Conservation (phyloP, 75 land plant species). For the Cunninghamia lanceolata region DNA sequence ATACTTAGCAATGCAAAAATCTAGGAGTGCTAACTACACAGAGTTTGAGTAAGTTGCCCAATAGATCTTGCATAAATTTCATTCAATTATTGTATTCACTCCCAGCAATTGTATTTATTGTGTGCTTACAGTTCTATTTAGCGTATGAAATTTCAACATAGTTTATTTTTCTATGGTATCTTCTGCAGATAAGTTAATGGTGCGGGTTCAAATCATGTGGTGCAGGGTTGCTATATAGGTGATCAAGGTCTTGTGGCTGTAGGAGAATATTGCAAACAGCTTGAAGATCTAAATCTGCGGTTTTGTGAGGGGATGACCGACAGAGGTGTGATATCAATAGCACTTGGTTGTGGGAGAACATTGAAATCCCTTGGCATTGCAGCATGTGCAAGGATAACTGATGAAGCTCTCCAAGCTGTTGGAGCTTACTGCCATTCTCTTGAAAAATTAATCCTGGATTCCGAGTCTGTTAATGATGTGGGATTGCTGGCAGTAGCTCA, state of each 20-base stretch:
- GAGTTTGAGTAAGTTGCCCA: background rate
- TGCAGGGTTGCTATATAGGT: conserved; percentile 86
- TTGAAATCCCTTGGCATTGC: conserved; percentile 69
- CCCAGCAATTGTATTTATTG: background rate
- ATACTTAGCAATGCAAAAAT: background rate
- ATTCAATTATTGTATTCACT: background rate
- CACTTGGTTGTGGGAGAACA: conserved; percentile 61
- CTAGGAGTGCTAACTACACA: background rate
- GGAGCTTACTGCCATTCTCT: conserved; percentile 59
- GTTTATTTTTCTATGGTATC: background rate
- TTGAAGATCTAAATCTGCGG: conserved; percentile 78
- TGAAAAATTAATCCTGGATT: conserved; percentile 63
- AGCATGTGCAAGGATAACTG: conserved; percentile 81
- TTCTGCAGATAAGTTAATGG: background rate
- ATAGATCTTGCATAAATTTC: background rate
- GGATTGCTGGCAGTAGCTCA: conserved; percentile 69
- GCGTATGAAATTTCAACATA: background rate
- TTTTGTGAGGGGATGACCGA: conserved; percentile 89
- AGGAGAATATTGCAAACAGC: conserved; percentile 66
- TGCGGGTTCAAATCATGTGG: conserved; percentile 4
- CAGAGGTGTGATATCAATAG: conserved; percentile 54
- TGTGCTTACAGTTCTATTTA: background rate
- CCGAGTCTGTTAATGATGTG: conserved; percentile 49
- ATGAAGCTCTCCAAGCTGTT: conserved; percentile 59
- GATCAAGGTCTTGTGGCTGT: conserved; percentile 76